Evolutionary conservation across 345 rosid species (phyloP).

Genomic region (Linum tenue): DNA sequence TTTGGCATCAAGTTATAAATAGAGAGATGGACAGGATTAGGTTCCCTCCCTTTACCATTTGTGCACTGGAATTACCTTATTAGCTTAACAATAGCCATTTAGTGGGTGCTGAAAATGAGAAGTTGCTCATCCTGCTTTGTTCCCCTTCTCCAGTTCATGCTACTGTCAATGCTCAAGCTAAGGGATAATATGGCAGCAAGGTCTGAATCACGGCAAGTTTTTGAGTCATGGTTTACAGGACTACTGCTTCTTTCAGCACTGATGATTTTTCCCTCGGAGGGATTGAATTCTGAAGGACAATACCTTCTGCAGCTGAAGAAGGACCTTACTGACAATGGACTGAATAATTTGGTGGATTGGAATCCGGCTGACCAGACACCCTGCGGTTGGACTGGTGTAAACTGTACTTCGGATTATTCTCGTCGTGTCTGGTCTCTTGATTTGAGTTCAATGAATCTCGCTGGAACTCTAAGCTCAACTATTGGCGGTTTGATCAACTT

Average conservation of each 20-base stretch:
- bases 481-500: constrained; percentile 32
- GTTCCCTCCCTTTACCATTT: not conserved
- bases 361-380: constrained; percentile 43
- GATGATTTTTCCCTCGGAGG: constrained; percentile 12
- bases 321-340: constrained; percentile 34
- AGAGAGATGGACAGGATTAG: not conserved
- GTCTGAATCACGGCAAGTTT: constrained; percentile 14
- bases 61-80: no score
- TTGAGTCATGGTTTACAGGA: constrained; percentile 25
- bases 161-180: constrained; percentile 5
- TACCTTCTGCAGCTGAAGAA: constrained; percentile 23
- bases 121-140: constrained; percentile 8
- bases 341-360: constrained; percentile 47
- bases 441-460: constrained; percentile 42
- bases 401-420: constrained; percentile 35
- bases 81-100: no score
- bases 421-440: constrained; percentile 38
- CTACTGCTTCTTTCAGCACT: constrained; percentile 18
- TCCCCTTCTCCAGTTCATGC: constrained; percentile 7
- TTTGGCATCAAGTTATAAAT: not conserved
- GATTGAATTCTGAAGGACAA: constrained; percentile 23
- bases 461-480: constrained; percentile 53
- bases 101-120: not conserved
- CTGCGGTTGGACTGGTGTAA: constrained; percentile 59
- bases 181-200: constrained; percentile 18